These are phyloP conservation scores for Colletotrichum karsti DNA, from an alignment of 2,329 filamentous ascomycete genomes.

Conservation along the genomic window DNA sequence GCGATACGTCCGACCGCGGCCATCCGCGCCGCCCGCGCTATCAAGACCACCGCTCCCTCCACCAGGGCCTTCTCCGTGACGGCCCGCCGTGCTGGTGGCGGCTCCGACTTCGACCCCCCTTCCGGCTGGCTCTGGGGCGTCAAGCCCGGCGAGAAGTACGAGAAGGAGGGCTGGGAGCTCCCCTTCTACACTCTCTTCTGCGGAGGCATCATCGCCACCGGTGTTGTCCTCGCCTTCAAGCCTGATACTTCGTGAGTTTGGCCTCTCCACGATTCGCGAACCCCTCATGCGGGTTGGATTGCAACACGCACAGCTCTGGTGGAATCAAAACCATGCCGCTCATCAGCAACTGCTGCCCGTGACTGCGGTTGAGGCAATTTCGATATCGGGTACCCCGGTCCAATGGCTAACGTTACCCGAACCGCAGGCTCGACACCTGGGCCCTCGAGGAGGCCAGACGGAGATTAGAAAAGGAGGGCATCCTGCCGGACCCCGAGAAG, in stretches of 20 bases:
- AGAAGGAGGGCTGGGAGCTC: constrained; percentile 96
- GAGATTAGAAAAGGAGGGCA: constrained; percentile 94
- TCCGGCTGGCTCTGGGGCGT: constrained; percentile 93
- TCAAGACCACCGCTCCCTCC: constrained; percentile 38
- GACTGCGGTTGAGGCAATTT: constrained; percentile 17
- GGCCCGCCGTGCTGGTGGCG: constrained; percentile 48
- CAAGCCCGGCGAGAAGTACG: constrained; percentile 93
- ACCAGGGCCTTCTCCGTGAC: constrained; percentile 54
- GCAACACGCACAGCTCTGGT: too few relatives aligned
- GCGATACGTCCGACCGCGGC: constrained; percentile 31
- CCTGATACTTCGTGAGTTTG: constrained; percentile 94
- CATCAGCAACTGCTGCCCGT: too few relatives aligned
- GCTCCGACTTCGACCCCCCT: constrained; percentile 86
- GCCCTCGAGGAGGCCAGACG: constrained; percentile 95
- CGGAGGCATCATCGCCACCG: constrained; percentile 76
- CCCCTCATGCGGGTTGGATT: too few relatives aligned
- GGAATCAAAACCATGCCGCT: too few relatives aligned
- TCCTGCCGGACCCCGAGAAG: constrained; percentile 80
- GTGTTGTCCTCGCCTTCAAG: constrained; percentile 92
- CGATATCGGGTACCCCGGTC: not conserved
- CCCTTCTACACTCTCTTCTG: constrained; percentile 87
- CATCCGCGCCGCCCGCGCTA: constrained; percentile 38
- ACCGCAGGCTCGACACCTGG: constrained; percentile 94
- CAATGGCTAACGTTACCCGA: constrained; percentile 36
- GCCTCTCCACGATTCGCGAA: not conserved